phyloP scores from a whole-genome alignment of 2,329 filamentous ascomycete genomes.

The Fonsecaea pugnacius region DNA sequence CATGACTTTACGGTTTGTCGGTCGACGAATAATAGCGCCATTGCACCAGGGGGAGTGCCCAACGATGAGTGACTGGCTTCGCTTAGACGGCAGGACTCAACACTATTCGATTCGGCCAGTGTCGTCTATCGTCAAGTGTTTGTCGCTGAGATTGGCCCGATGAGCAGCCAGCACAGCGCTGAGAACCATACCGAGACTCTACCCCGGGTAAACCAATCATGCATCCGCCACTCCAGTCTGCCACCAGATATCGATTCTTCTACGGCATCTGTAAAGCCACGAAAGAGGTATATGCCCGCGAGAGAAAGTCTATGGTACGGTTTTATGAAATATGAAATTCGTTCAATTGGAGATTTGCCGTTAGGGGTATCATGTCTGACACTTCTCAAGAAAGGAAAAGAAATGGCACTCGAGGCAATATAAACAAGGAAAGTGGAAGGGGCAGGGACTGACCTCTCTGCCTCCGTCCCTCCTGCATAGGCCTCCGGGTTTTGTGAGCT shows the following conservation, averaged over 20 bases:
- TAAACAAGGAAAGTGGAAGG: constrained; percentile 1
- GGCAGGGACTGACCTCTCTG: constrained; percentile 10
- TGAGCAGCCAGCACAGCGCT: background rate
- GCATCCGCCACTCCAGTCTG: background rate
- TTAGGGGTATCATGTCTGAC: constrained; percentile 1
- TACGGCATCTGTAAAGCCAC: background rate
- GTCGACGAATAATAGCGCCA: background rate
- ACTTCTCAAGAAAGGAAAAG: background rate
- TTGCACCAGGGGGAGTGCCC: background rate
- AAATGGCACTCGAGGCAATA: constrained; percentile 2
- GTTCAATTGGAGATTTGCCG: background rate
- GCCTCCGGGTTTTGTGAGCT: background rate
- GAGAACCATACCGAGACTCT: background rate
- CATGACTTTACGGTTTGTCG: background rate
- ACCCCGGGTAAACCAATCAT: background rate
- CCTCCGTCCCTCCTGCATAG: background rate
- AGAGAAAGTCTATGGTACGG: background rate
- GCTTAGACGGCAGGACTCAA: background rate
- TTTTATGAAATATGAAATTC: background rate
- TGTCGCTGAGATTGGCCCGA: background rate
- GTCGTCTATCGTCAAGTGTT: background rate
- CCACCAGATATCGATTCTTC: background rate
- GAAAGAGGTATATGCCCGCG: no score
- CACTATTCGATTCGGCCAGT: background rate
- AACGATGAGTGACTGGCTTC: background rate